Evolutionary conservation across 2,329 filamentous ascomycete genomes (phyloP).

Genomic region (Rhexocercosporidium sp.): DNA sequence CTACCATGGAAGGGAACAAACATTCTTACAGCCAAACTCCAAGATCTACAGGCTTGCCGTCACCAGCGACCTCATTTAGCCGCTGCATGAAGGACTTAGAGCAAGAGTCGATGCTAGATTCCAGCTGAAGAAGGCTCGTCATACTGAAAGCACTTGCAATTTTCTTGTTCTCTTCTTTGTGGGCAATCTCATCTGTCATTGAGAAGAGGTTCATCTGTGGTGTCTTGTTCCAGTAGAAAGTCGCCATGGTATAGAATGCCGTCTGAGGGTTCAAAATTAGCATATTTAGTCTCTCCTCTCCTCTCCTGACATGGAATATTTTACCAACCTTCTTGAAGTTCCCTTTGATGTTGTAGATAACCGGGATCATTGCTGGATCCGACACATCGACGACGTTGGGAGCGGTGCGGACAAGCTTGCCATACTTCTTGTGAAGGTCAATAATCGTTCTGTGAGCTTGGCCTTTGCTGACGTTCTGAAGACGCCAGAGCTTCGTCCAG

Average conservation of each 20-base stretch:
- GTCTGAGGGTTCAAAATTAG: not conserved
- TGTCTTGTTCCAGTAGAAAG: conserved; percentile 2
- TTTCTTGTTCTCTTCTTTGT: conserved; percentile 12
- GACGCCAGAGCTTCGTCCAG: conserved; percentile 18
- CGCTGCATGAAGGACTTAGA: conserved; percentile 12
- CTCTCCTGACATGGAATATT: not conserved
- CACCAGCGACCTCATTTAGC: conserved; percentile 3
- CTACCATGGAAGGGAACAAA: too few relatives aligned
- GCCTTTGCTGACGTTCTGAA: conserved; percentile 20
- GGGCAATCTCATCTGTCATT: conserved; percentile 5
- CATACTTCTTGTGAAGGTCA: conserved; percentile 18
- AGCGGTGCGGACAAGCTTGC: conserved; percentile 16
- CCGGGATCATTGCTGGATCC: conserved; percentile 34
- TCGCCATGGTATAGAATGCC: not conserved
- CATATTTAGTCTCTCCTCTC: not conserved
- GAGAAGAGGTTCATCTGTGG: conserved; percentile 19
- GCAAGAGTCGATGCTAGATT: conserved; percentile 11
- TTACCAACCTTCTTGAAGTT: conserved; percentile 16
- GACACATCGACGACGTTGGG: conserved; percentile 42
- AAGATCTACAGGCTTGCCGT: conserved; percentile 12
- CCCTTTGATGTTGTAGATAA: conserved; percentile 21
- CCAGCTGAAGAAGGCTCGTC: conserved; percentile 11
- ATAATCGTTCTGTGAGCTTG: conserved; percentile 12
- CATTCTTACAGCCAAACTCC: not conserved
- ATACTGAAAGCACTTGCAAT: conserved; percentile 16